These are phyloP conservation scores for Sphagnurus paluster DNA, from an alignment of 1,284 basidiomycete genomes.

Conservation along the genomic window DNA sequence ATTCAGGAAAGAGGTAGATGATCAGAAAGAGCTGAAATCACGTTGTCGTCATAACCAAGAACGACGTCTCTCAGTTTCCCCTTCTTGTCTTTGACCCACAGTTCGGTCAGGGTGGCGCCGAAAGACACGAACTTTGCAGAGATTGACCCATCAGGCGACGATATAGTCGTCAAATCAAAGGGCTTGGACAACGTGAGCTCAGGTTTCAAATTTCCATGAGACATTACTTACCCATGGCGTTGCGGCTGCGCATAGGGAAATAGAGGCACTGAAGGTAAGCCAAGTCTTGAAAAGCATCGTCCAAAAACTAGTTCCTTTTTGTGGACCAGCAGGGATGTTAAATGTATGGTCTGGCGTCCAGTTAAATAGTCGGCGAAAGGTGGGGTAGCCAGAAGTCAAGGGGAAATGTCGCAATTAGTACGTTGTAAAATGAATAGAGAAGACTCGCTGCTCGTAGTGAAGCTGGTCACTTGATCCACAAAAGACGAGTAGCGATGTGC, in stretches of 20 bases:
- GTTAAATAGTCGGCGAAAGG: constrained; percentile 3
- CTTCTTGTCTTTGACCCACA: constrained; percentile 51
- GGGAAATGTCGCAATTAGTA: constrained; percentile 6
- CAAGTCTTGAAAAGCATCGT: neutral
- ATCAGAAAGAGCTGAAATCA: constrained; percentile 21
- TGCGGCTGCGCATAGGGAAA: constrained; percentile 2
- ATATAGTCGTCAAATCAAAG: constrained; percentile 48
- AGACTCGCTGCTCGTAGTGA: too few species aligned
- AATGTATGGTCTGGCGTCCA: neutral
- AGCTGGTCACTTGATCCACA: constrained; percentile 4
- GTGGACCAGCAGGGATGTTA: neutral
- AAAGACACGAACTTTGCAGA: constrained; percentile 54
- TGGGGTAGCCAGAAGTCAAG: neutral
- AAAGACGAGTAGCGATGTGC: too few species aligned
- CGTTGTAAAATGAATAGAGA: too few species aligned
- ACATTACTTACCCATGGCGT: constrained; percentile 9
- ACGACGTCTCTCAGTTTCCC: constrained; percentile 48
- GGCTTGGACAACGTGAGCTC: constrained; percentile 30
- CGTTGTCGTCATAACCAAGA: constrained; percentile 55
- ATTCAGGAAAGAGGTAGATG: neutral
- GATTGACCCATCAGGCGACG: constrained; percentile 52
- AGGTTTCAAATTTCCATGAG: neutral
- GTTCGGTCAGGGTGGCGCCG: constrained; percentile 51
- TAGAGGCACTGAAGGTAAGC: neutral
- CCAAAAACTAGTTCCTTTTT: neutral